Evolutionary conservation across 2,329 filamentous ascomycete genomes (phyloP), one percentile per base, ranked within the genome.

Genomic region (Aspergillus sp.): DNA sequence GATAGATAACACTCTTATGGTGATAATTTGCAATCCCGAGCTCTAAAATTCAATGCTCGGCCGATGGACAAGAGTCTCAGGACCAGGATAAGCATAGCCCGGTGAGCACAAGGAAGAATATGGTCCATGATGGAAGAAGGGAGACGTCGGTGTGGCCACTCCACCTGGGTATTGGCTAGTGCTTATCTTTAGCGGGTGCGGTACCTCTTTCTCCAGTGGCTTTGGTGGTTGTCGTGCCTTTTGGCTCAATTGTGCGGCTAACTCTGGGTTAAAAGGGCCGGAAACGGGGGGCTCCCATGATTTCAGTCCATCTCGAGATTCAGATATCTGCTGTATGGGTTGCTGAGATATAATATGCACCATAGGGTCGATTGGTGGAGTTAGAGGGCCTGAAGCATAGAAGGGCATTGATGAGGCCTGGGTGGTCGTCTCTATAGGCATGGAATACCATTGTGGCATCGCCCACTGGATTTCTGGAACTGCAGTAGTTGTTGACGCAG

Each of bases 211-310:
- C 19, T 64, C 53, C 9, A 62, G 15, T 41, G 55, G 50, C 33
- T 62, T 65, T 21, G 57, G 63, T 45, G 60, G 61, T 40, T 63
- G 62, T 45, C 62, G 52, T 33, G 55, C 57, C 33, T 63, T 64
- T 39, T 63, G 66, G 37, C 62, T 62, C 23, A 61, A 53, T 43
- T 62, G 61, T 23, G 60, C 47, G 51, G 63, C 52, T 21, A 56
- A 49, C 39, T 64, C 61, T 19, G 62, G 59, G 17, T 50, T 54
- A 56, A 71, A 70, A 14, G 70, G 64, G n/a, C 68, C 59, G 23
- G 68, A 66, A 57, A 69, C 63, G 23, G 64, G 62, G 4, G 68
- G 69, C 47, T 68, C 67, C 69, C 70, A 74, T 17, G 64, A 58
- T 58, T 69, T 73, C 3, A 58, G 9, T 39, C 66, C 65, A 7